Base-by-base conservation (phyloP, 2,329 filamentous ascomycete species). In the Lachnellula cervina region DNA sequence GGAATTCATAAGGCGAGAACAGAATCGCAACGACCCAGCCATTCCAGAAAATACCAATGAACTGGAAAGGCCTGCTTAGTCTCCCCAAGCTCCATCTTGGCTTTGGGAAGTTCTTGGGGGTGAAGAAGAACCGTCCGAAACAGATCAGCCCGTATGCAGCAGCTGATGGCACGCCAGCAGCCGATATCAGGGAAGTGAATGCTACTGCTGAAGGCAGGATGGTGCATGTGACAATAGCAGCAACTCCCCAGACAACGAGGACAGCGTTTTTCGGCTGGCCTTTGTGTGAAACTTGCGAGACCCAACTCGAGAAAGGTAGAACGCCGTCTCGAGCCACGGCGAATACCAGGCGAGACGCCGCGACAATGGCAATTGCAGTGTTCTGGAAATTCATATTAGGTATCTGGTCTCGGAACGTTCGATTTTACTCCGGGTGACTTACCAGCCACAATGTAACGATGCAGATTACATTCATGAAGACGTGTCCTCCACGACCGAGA, bases 401-500 rank as follows among this genome's bases (percentile, higher is more conserved):
- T 32, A 11, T 32, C 3, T 32, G 28, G 28, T 32, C 28, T 32
- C 21, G 28, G 28, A 32, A 32, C 28, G 2, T 11, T 32, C 9
- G 28, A 32, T 32, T 28, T 32, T 2, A 32, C 28, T 32, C 28
- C 28, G 23, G 4, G 19, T 37, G 52, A 73, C 75, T 61, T 71
- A 78, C 76, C 71, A 82, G 77, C 75, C 75, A 77, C 2, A 78
- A 63, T 0, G 75, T 73, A 8, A 74, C 57, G 34, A 81, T 71
- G 70, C 78, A 82, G 47, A 84, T 69, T n/a, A 83, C 68, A 59
- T 80, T 82, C 81, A 84, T 84, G 56, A 82, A 73, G n/a, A 84
- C 73, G 61, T 84, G 81, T 0, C 78, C 81, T 4, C 79, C 75
- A 48, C 77, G 68, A 2, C 81, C 81, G 16, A 84, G 72, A 9